phyloP scores from a whole-genome alignment of 148 eudicot genomes.

The Spergularia marina region DNA sequence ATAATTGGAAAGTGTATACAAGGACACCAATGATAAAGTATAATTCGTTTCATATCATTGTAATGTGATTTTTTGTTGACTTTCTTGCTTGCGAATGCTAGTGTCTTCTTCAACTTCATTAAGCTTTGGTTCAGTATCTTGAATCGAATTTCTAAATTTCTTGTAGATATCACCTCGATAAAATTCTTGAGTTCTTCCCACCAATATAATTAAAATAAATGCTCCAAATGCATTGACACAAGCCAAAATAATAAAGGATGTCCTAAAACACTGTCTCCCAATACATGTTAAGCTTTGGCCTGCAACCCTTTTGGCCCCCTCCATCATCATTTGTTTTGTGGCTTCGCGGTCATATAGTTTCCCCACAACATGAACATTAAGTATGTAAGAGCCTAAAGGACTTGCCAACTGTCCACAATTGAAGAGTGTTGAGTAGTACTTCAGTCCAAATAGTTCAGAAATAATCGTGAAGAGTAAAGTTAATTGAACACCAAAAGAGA shows the following conservation, averaged over 20 bases:
- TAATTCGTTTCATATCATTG: too few species aligned
- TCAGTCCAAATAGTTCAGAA: conserved; percentile 47
- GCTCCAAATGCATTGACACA: conserved; percentile 24
- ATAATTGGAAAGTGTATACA: too few species aligned
- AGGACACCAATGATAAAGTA: too few species aligned
- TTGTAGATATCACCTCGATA: conserved; percentile 43
- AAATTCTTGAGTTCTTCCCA: conserved; percentile 35
- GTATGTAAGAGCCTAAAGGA: conserved; percentile 36
- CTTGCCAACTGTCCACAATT: conserved; percentile 37
- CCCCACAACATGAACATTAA: conserved; percentile 37
- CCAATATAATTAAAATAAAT: conserved; percentile 28
- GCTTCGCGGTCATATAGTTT: conserved; percentile 36
- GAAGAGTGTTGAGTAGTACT: conserved; percentile 43
- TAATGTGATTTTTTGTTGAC: too few species aligned
- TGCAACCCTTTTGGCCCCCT: conserved; percentile 8
- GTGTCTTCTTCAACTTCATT: too few species aligned
- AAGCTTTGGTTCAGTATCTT: too few species aligned
- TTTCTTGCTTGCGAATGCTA: too few species aligned
- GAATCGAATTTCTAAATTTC: conserved; percentile 23
- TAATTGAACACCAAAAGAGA: conserved; percentile 43
- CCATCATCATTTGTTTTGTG: conserved; percentile 14
- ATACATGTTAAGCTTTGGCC: conserved; percentile 33
- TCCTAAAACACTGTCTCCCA: conserved; percentile 35
- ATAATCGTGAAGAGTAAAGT: conserved; percentile 35
- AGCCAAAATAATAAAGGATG: conserved; percentile 32